Evolutionary conservation across 2,329 filamentous ascomycete genomes (phyloP), one percentile per base, ranked within the genome.

Genomic region (Colletotrichum gloeosporioides): DNA sequence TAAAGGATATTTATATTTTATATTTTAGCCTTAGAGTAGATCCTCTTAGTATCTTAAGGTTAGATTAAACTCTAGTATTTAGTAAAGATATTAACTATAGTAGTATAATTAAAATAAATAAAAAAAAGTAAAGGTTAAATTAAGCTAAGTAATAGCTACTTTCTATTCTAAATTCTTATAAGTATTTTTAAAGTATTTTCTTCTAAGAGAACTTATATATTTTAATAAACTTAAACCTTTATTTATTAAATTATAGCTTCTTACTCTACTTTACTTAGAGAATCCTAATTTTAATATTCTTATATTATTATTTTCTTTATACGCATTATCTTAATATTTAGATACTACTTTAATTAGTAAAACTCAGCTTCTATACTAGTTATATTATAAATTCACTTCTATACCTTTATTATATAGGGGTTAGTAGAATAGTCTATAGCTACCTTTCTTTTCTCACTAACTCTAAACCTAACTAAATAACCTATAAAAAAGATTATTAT

Each of bases 21-120:
- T 34, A 34, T 1, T 34, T 34, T 34, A 12, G 10, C 4, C 3
- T 53, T n/a, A 53, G 1, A 22, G 3, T 12, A 53, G 6, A 22
- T 10, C 18, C 0, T n/a, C 6, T n/a, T n/a, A 53, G 1, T 53
- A n/a, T n/a, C 0, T 53, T 10, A 18, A 7, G 0, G 6, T 34
- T 34, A 34, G 6, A 0, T 34, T 15, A 34, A 7, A 15, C 32
- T 34, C 7, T 34, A 34, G 6, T 34, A 34, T 34, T 34, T 13
- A 7, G 32, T 34, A 0, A 34, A 34, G 2, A 34, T 34, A 34
- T 34, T 34, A 34, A 34, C 2, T 34, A 34, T 34, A 34, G 1
- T 34, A 34, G 1, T 15, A 34, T 34, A 34, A 34, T 15, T 15
- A 13, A 0, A 6, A 34, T 13, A 7, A 34, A 3, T 34, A 7